A percentile compares a stretch with the other conserved stretches of the same genome.
Conservation (phyloP, 1,139 yeast species). For the Debaryomyces psychrophilus region DNA sequence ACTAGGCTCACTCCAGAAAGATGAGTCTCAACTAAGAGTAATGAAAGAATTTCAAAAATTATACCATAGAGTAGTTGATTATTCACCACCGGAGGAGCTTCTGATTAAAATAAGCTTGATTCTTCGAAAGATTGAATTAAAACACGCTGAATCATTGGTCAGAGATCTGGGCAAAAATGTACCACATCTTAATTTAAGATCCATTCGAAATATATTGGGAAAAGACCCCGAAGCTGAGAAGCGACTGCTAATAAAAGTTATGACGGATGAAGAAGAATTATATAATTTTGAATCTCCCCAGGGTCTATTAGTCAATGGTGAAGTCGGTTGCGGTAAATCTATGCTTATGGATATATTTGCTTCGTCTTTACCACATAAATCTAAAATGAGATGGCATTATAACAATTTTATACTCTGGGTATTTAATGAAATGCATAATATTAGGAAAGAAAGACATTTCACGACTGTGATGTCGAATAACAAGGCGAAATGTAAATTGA, state of each 20-base stretch:
- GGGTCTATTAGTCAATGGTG: slow-evolving; percentile 69
- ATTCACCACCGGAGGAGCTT: slow-evolving; percentile 58
- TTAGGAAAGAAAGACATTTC: slow-evolving; percentile 47
- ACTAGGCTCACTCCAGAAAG: slow-evolving; percentile 54
- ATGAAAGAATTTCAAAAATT: slow-evolving; percentile 68
- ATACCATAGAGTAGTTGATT: slow-evolving; percentile 60
- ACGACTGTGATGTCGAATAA: slow-evolving; percentile 35
- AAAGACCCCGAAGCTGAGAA: slow-evolving; percentile 33
- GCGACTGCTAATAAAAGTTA: slow-evolving; percentile 45
- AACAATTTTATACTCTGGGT: slow-evolving; percentile 72
- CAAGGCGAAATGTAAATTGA: slow-evolving; percentile 33
- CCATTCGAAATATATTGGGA: slow-evolving; percentile 26
- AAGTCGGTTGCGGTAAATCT: slow-evolving; percentile 77
- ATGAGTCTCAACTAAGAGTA: slow-evolving; percentile 61
- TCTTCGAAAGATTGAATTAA: slow-evolving; percentile 50
- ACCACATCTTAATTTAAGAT: slow-evolving; percentile 21
- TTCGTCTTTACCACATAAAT: slow-evolving; percentile 59
- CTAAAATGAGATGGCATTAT: slow-evolving; percentile 74
- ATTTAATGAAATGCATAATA: slow-evolving; percentile 60
- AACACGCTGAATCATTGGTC: slow-evolving; percentile 28
- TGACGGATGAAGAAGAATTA: slow-evolving; percentile 68
- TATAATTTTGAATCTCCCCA: slow-evolving; percentile 60
- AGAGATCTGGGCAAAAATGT: slow-evolving; percentile 14
- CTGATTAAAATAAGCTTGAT: slow-evolving; percentile 50
- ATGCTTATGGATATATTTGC: slow-evolving; percentile 77